These are phyloP conservation scores for Candida sanyaensis DNA, from an alignment of 1,139 yeast species.

Conservation along the genomic window DNA sequence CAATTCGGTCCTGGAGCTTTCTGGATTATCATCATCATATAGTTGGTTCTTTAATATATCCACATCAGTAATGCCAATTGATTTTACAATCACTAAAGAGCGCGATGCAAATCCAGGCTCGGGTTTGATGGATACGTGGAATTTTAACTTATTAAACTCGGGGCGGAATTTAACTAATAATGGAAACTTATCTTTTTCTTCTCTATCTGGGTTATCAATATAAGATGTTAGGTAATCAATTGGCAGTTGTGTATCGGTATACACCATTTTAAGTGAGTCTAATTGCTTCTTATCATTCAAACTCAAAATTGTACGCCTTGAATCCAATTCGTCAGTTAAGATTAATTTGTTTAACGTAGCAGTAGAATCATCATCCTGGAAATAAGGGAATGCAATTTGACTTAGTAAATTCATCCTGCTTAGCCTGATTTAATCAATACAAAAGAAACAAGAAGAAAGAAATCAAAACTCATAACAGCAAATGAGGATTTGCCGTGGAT, in stretches of 20 bases:
- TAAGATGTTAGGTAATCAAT: slow-evolving; percentile 22
- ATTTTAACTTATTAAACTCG: slow-evolving; percentile 23
- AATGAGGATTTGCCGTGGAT: not conserved
- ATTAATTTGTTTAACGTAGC: slow-evolving; percentile 25
- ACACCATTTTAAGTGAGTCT: slow-evolving; percentile 16
- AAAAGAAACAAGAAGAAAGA: not conserved
- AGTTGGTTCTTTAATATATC: slow-evolving; percentile 11
- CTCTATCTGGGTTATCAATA: slow-evolving; percentile 24
- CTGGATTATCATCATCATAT: slow-evolving; percentile 5
- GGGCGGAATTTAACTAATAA: slow-evolving; percentile 30
- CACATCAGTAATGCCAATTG: slow-evolving; percentile 8
- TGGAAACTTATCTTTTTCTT: slow-evolving; percentile 20
- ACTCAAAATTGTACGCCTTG: slow-evolving; percentile 20
- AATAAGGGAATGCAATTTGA: slow-evolving; percentile 28
- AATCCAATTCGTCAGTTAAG: slow-evolving; percentile 24
- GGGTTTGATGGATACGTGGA: slow-evolving; percentile 27
- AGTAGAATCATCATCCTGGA: slow-evolving; percentile 15
- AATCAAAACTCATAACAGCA: not conserved
- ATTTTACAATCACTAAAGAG: slow-evolving; percentile 32
- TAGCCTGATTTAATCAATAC: not conserved
- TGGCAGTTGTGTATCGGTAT: slow-evolving; percentile 16
- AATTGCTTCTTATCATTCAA: slow-evolving; percentile 19
- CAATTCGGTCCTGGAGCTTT: slow-evolving; percentile 14
- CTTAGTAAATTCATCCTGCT: slow-evolving; percentile 12
- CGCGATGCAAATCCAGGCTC: slow-evolving; percentile 9